Conservation (phyloP, 805 yeast species). For the Hanseniaspora clermontiae region DNA sequence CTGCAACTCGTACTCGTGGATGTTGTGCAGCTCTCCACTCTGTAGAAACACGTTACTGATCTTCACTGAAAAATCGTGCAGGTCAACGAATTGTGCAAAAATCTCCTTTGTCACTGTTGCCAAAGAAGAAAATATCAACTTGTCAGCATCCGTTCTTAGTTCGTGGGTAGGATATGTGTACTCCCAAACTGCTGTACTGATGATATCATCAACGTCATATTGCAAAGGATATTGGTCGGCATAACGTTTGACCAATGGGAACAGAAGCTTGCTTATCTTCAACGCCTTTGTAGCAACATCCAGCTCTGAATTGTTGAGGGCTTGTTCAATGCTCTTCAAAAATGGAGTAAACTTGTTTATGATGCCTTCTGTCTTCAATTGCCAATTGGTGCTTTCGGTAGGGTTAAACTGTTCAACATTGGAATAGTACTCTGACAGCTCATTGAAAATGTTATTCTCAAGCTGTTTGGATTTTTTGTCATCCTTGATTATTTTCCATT, state of each 20-base stretch:
- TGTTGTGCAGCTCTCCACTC: slow-evolving; percentile 13
- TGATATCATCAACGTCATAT: slow-evolving; percentile 21
- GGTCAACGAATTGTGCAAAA: slow-evolving; percentile 28
- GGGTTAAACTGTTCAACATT: slow-evolving; percentile 29
- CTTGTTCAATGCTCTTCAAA: slow-evolving; percentile 28
- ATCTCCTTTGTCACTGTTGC: slow-evolving; percentile 32
- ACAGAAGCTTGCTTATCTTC: slow-evolving; percentile 32
- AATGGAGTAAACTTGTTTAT: slow-evolving; percentile 43
- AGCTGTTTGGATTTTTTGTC: slow-evolving; percentile 30
- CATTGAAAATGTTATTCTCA: slow-evolving; percentile 15
- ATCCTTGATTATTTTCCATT: slow-evolving; percentile 26
- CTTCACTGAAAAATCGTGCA: slow-evolving; percentile 25
- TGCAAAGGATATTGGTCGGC: slow-evolving; percentile 19
- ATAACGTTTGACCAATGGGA: slow-evolving; percentile 38
- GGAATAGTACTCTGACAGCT: slow-evolving; percentile 16
- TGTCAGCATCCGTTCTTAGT: slow-evolving; percentile 32
- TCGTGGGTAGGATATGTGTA: slow-evolving; percentile 35
- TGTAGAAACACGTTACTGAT: slow-evolving; percentile 23
- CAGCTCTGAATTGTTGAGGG: slow-evolving; percentile 13
- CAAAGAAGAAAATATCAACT: slow-evolving; percentile 38
- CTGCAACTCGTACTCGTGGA: neutral
- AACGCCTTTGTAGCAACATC: slow-evolving; percentile 18
- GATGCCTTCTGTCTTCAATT: slow-evolving; percentile 36
- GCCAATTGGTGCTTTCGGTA: slow-evolving; percentile 42
- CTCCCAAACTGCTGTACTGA: slow-evolving; percentile 32